Evolutionary conservation across 805 yeast genomes (phyloP).

Genomic region (Starmerella floricola): DNA sequence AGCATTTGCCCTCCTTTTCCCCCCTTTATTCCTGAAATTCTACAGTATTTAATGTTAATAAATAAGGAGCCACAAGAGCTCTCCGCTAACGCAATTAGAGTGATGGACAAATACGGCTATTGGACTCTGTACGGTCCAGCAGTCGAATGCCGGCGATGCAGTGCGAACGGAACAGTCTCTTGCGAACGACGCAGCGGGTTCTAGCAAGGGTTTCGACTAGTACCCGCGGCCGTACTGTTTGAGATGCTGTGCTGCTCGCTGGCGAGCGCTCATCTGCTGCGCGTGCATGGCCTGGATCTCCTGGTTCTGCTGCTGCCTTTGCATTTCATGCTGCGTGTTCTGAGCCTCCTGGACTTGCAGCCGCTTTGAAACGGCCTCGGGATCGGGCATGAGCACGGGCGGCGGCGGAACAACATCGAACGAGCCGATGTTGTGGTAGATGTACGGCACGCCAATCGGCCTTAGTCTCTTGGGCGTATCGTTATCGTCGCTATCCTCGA

Average conservation of each 20-base stretch:
- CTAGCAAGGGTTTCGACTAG: background rate
- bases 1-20: too few species aligned
- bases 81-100: too few species aligned
- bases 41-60: background rate
- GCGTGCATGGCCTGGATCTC: constrained; percentile 2
- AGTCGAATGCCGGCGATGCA: too few species aligned
- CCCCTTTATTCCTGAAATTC: too few species aligned
- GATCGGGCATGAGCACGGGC: constrained; percentile 23
- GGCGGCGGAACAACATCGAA: constrained; percentile 21
- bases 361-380: constrained; percentile 15
- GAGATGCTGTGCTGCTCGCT: constrained; percentile 12
- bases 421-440: constrained; percentile 19
- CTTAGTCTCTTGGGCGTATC: constrained; percentile 13
- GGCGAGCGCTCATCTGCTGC: constrained; percentile 9
- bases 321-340: constrained; percentile 6
- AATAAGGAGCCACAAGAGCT: too few species aligned
- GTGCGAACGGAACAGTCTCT: too few species aligned
- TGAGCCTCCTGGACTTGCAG: constrained; percentile 7
- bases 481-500: constrained; percentile 21
- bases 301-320: constrained; percentile 5
- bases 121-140: too few species aligned
- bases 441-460: constrained; percentile 18
- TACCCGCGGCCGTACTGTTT: constrained; percentile 1
- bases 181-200: too few species aligned
- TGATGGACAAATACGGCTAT: too few species aligned